These are phyloP conservation scores for Coemansia umbellata DNA, from an alignment of 192 early-diverging fungal species.

Conservation along the genomic window DNA sequence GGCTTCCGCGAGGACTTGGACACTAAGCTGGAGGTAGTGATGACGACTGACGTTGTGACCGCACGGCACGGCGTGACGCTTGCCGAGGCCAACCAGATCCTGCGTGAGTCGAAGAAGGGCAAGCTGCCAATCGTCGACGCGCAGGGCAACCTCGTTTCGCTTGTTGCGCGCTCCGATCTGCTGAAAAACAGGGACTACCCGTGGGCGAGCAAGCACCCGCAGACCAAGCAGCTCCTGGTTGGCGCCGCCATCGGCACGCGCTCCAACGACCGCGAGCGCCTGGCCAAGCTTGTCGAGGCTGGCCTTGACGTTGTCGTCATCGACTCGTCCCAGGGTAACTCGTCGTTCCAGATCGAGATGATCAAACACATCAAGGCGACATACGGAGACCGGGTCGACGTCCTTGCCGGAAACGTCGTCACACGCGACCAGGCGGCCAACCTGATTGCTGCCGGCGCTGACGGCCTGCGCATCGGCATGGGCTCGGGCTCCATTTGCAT, in stretches of 20 bases:
- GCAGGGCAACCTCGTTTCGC: slow-evolving; percentile 76
- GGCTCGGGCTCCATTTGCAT: slow-evolving; percentile 97
- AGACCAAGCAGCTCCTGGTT: slow-evolving; percentile 87
- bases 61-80: slow-evolving; percentile 87
- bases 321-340: slow-evolving; percentile 97
- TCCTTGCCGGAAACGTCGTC: slow-evolving; percentile 97
- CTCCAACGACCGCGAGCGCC: slow-evolving; percentile 78
- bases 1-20: slow-evolving; percentile 78
- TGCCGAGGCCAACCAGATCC: slow-evolving; percentile 82
- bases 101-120: slow-evolving; percentile 88
- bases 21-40: slow-evolving; percentile 67
- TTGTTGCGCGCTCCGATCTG: slow-evolving; percentile 91
- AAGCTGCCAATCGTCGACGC: slow-evolving; percentile 94
- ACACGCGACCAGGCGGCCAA: slow-evolving; percentile 90
- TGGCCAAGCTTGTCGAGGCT: slow-evolving; percentile 82
- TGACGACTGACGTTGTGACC: slow-evolving; percentile 86
- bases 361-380: slow-evolving; percentile 88
- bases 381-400: slow-evolving; percentile 69
- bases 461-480: slow-evolving; percentile 95
- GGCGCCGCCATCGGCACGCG: slow-evolving; percentile 94
- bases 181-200: slow-evolving; percentile 97
- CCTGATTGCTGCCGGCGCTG: slow-evolving; percentile 90
- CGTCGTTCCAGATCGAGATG: slow-evolving; percentile 92
- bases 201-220: slow-evolving; percentile 74
- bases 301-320: slow-evolving; percentile 96